A percentile compares a stretch with the other conserved stretches of the same genome.
phyloP scores from a whole-genome alignment of 2,329 filamentous ascomycete genomes.

The Aspergillus novofumigatus region DNA sequence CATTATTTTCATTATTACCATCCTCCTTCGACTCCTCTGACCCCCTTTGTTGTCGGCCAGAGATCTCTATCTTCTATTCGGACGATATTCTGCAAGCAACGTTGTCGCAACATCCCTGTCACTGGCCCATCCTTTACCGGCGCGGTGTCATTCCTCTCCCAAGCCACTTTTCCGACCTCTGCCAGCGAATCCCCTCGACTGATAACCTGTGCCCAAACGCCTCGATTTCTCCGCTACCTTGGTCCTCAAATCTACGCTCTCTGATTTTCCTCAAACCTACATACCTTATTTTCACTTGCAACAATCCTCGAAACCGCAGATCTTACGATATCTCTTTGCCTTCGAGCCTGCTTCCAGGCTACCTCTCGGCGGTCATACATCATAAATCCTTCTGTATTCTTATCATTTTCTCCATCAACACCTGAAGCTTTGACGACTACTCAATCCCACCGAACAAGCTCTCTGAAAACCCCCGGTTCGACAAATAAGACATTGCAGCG shows the following conservation, averaged over 20 bases:
- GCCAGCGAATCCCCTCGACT: constrained; percentile 27
- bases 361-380: not conserved
- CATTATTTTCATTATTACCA: not conserved
- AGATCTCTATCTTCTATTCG: not conserved
- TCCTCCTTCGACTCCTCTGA: not conserved
- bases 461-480: not conserved
- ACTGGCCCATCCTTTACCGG: constrained; percentile 26
- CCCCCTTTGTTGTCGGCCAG: constrained; percentile 3
- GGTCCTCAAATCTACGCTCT: constrained; percentile 16
- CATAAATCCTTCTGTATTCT: not conserved
- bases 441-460: not conserved
- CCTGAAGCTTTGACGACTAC: not conserved
- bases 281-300: constrained; percentile 10
- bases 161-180: constrained; percentile 25
- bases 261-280: constrained; percentile 11
- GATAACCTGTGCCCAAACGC: constrained; percentile 34
- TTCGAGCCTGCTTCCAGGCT: not conserved
- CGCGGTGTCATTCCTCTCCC: constrained; percentile 16
- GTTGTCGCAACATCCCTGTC: constrained; percentile 30
- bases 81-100: constrained; percentile 17
- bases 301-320: constrained; percentile 10
- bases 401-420: not conserved
- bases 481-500: constrained; percentile 2
- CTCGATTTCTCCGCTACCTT: constrained; percentile 29
- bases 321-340: not conserved